Conservation (phyloP, 495 filamentous ascomycete species). For the Xylona heveae region DNA sequence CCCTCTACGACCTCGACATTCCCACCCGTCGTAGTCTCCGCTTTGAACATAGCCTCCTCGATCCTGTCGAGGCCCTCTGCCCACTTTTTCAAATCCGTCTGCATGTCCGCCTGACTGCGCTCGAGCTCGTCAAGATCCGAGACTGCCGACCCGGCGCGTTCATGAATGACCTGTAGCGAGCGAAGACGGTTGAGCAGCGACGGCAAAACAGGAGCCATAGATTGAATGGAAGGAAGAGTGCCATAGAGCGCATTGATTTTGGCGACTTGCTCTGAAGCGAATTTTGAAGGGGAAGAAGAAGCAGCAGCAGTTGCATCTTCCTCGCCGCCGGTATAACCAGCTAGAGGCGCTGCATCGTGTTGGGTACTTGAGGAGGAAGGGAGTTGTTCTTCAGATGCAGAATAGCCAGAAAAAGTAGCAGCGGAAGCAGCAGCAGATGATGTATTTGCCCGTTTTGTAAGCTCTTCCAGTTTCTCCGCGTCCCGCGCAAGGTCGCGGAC, state of each 20-base stretch:
- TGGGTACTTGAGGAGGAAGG: too few species aligned
- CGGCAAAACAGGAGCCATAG: constrained; percentile 63
- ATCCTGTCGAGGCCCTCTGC: constrained; percentile 59
- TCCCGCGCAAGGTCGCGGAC: constrained; percentile 59
- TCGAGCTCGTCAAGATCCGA: constrained; percentile 58
- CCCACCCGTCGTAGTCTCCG: constrained; percentile 42
- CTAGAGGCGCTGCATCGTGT: too few species aligned
- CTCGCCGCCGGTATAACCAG: constrained; percentile 14
- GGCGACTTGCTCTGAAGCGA: constrained; percentile 36
- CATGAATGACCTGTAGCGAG: constrained; percentile 66
- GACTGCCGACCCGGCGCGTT: constrained; percentile 70
- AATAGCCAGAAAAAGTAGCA: too few species aligned
- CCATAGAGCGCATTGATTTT: constrained; percentile 89
- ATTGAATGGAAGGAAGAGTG: constrained; percentile 75
- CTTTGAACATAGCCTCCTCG: constrained; percentile 46
- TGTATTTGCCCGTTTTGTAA: constrained; percentile 50
- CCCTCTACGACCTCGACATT: constrained; percentile 67
- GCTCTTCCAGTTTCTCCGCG: constrained; percentile 57
- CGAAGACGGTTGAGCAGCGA: constrained; percentile 67
- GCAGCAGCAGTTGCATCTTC: neutral
- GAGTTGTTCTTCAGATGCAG: too few species aligned
- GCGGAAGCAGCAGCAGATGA: too few species aligned
- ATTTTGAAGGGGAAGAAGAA: neutral
- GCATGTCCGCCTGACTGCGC: constrained; percentile 63
- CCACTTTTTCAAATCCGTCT: constrained; percentile 67